Evolutionary conservation across 129 eudicot species (phyloP).

Genomic region (Centaurea solstitialis): DNA sequence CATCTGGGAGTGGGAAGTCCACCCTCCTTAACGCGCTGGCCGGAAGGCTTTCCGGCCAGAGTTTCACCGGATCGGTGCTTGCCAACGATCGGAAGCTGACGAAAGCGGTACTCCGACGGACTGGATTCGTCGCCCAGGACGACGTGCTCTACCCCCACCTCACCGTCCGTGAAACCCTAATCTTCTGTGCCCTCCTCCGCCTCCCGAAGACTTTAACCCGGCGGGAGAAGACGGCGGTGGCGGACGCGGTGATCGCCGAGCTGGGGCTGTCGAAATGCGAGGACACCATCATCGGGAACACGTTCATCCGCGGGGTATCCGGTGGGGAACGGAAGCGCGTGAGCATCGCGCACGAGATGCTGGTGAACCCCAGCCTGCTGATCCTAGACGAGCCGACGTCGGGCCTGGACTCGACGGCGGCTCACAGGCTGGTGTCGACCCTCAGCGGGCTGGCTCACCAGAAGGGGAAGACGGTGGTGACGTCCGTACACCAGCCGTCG

Average conservation of each 20-base stretch:
- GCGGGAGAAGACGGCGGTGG: slow-evolving; percentile 49
- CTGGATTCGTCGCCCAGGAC: slow-evolving; percentile 91
- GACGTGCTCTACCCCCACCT: slow-evolving; percentile 88
- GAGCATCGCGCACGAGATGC: slow-evolving; percentile 90
- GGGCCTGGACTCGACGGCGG: slow-evolving; percentile 92
- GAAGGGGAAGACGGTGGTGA: slow-evolving; percentile 77
- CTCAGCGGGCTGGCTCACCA: slow-evolving; percentile 48
- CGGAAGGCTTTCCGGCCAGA: slow-evolving; percentile 58
- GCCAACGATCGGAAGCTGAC: slow-evolving; percentile 56
- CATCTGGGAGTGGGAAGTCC: slow-evolving; percentile 96
- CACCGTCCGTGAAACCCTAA: slow-evolving; percentile 82
- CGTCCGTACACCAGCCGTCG: slow-evolving; percentile 91
- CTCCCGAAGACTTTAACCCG: slow-evolving; percentile 49
- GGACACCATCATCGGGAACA: slow-evolving; percentile 69
- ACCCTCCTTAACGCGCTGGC: slow-evolving; percentile 80
- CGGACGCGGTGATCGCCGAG: slow-evolving; percentile 59
- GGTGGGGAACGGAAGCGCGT: slow-evolving; percentile 95
- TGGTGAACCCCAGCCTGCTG: slow-evolving; percentile 79
- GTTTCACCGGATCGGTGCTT: slow-evolving; percentile 66
- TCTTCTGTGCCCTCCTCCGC: slow-evolving; percentile 70
- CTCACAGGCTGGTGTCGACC: slow-evolving; percentile 54
- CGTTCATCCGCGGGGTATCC: slow-evolving; percentile 76
- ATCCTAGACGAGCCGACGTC: slow-evolving; percentile 92
- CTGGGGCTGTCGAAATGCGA: slow-evolving; percentile 73
- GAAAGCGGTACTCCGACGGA: slow-evolving; percentile 41